Conservation (phyloP, 495 filamentous ascomycete genomes). For the Penicillium nucicola region DNA sequence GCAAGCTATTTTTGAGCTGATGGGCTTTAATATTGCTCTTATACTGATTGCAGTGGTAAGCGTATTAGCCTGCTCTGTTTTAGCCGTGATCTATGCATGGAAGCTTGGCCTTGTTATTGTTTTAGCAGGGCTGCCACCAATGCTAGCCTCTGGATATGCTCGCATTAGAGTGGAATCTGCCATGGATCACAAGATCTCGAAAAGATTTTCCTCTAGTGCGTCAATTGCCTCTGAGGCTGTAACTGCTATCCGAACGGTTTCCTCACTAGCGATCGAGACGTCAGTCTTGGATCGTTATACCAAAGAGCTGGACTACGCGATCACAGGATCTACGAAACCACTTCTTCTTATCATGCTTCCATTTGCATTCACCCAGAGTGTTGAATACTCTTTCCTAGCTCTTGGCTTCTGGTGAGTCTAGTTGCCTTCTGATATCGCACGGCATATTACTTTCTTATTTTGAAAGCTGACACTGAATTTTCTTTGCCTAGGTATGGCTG, state of each 20-base stretch:
- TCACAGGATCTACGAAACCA: background rate
- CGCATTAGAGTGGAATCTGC: constrained; percentile 39
- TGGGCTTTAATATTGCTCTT: constrained; percentile 38
- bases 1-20: constrained; percentile 28
- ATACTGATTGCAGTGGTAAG: constrained; percentile 34
- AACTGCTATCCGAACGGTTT: constrained; percentile 52
- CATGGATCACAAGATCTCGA: constrained; percentile 50
- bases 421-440: no score
- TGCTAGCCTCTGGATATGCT: constrained; percentile 50
- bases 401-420: constrained; percentile 55
- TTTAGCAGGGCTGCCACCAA: constrained; percentile 47
- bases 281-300: constrained; percentile 50
- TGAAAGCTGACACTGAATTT: no score
- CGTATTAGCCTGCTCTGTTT: constrained; percentile 31
- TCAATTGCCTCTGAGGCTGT: constrained; percentile 54
- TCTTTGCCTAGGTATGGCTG: constrained; percentile 38
- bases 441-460: no score
- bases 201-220: constrained; percentile 47
- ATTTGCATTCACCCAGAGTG: constrained; percentile 23
- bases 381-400: constrained; percentile 46
- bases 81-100: constrained; percentile 44
- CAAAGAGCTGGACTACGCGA: constrained; percentile 16
- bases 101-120: constrained; percentile 53
- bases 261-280: constrained; percentile 51
- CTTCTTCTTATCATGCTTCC: constrained; percentile 10